Evolutionary conservation across 2,329 filamentous ascomycete genomes (phyloP), one percentile per base, ranked within the genome.

Genomic region (Cladophialophora chaetospira): DNA sequence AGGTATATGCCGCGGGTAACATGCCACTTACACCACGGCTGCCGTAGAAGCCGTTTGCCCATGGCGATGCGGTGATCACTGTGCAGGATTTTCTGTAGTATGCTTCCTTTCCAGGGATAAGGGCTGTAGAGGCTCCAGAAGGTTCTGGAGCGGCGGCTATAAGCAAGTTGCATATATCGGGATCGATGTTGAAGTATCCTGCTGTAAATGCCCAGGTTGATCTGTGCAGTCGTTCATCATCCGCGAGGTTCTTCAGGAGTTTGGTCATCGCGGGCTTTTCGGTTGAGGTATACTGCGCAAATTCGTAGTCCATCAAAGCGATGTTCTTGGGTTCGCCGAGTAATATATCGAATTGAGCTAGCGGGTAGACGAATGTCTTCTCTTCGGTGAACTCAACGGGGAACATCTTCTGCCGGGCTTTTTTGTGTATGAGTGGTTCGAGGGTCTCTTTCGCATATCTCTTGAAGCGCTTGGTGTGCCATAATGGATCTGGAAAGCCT

Each of bases 141-240:
- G 67, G 62, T 21, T 68, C 62, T n/a, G 68, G 61, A 9, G 75
- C 72, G 1, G 85, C 82, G 5, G 81, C 79, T 28, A 99, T 84
- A 0, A 99, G 79, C 0, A 96, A 82, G 35, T 86, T 83, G 2
- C 89, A 92, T 17, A 97, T 83, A 3, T 87, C 85, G 0, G 91
- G 88, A 5, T 91, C 91, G 54, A 96, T 96, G 76, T 99, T 99
- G 77, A 99, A 99, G 76, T 99, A 99, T 50, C 94, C 94, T 0
- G 94, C 94, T 0, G 94, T 97, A 72, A 99, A 97, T 0, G 91
- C 94, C 94, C 94, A 99, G 11, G 85, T 87, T 0, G 88, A 89
- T 29, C 83, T 81, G 8, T 79, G 76, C 66, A 90, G 88, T 4
- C 80, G 75, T 4, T 72, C 64, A 0, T 88, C 81, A 0, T 72